Evolutionary conservation across 495 filamentous ascomycete species (phyloP).

Genomic region (Aspergillus ellipticus): DNA sequence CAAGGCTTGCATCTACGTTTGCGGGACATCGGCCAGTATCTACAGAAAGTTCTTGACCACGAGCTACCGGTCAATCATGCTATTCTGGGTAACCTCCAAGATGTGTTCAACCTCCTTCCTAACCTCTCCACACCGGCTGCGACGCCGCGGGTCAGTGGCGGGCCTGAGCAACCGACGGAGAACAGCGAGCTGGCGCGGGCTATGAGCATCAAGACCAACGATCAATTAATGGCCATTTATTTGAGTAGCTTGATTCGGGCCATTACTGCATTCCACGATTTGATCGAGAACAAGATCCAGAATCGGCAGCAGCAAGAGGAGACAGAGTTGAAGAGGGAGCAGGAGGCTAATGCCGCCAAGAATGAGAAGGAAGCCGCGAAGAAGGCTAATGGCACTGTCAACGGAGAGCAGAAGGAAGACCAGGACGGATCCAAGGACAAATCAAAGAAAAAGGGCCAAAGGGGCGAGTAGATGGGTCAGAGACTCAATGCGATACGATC

Average conservation of each 20-base stretch:
- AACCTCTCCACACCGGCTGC: conserved; percentile 84
- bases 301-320: conserved; percentile 97
- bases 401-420: conserved; percentile 63
- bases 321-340: conserved; percentile 78
- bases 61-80: conserved; percentile 95
- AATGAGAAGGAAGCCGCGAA: conserved; percentile 61
- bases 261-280: conserved; percentile 97
- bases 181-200: conserved; percentile 85
- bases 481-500: conserved; percentile 29
- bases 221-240: conserved; percentile 98
- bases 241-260: conserved; percentile 92
- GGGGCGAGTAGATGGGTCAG: conserved; percentile 13
- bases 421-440: conserved; percentile 61
- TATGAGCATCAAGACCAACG: conserved; percentile 98
- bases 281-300: conserved; percentile 99
- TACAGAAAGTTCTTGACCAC: conserved; percentile 90
- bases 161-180: conserved; percentile 44
- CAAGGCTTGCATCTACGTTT: conserved; percentile 94
- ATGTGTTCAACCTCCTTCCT: conserved; percentile 97
- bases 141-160: conserved; percentile 44
- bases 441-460: conserved; percentile 56
- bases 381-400: conserved; percentile 54
- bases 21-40: conserved; percentile 91
- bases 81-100: conserved; percentile 94
- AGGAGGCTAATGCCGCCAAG: conserved; percentile 53